These are phyloP conservation scores for Rosa lucieae DNA, from an alignment of 306 rosid species.

Conservation along the genomic window DNA sequence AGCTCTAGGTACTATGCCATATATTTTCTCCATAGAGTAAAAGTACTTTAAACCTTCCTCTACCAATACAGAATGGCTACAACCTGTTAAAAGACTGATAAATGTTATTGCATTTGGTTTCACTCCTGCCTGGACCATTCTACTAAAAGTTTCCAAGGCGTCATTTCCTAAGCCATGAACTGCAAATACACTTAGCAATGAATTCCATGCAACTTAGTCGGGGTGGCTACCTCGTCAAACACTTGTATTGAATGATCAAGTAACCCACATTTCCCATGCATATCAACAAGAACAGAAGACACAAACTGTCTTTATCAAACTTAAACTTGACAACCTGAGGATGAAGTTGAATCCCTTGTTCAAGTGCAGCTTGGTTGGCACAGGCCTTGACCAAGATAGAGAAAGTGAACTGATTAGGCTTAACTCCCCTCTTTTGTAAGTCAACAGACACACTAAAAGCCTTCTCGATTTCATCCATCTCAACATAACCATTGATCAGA, in stretches of 20 bases:
- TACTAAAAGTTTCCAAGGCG: slow-evolving; percentile 32
- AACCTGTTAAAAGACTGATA: slow-evolving; percentile 48
- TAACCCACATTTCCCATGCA: slow-evolving; percentile 63
- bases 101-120: slow-evolving; percentile 54
- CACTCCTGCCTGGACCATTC: slow-evolving; percentile 40
- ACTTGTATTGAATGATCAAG: slow-evolving; percentile 42
- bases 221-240: slow-evolving; percentile 37
- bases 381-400: background rate
- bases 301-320: slow-evolving; percentile 45
- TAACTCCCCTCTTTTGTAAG: too few relatives aligned
- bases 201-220: slow-evolving; percentile 48
- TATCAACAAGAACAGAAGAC: slow-evolving; percentile 47
- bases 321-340: slow-evolving; percentile 50
- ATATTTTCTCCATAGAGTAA: slow-evolving; percentile 43
- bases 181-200: slow-evolving; percentile 46
- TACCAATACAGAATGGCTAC: slow-evolving; percentile 56
- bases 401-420: too few relatives aligned
- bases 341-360: slow-evolving; percentile 59
- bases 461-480: slow-evolving; percentile 35
- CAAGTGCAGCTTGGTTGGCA: slow-evolving; percentile 55
- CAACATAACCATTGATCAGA: slow-evolving; percentile 48
- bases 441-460: slow-evolving; percentile 35
- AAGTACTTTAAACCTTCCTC: slow-evolving; percentile 52
- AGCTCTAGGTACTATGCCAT: slow-evolving; percentile 49
- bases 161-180: slow-evolving; percentile 58